Evolutionary conservation across 176 grass and related monocot species (phyloP), one percentile per base, ranked within the genome.

Genomic region (Ensete glaucum): DNA sequence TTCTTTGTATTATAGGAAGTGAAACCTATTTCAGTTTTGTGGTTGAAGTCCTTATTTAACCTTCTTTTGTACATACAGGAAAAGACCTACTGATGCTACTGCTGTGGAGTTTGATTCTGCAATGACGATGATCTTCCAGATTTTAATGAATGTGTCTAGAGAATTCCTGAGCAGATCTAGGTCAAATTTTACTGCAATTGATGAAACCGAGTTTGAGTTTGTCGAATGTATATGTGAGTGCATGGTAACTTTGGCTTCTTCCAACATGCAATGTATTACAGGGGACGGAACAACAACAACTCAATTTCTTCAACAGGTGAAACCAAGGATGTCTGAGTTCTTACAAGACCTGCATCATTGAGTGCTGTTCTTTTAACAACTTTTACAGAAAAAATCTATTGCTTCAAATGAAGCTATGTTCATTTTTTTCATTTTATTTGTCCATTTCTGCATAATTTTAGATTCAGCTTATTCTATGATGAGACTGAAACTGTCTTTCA

Each of bases 241-340:
- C 75, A 87, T 98, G 88, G 95, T 89, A 67, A 75, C 95, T 85
- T 80, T 98, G 71, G 95, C 90, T 69, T 93, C 95, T 85, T 98
- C 90, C 81, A 98, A 93, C 80, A 89, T 93, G 95, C 90, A 91
- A 78, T 98, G 90, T 81, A 84, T 98, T 85, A 83, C 85, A 82
- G 75, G 76, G 22, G 90, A 98, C 91, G 85, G 82, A 62, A 65
- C 79, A 54, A 89, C 76, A 78, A 87, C 86, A 79, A 85, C 83
- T 74, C 88, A 85, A 11, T 98, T 91, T 86, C 85, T 93, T 80
- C 81, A 98, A 80, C 95, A 93, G 85, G 95, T 98, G 75, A 76
- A 82, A 81, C 80, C 75, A 78, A 86, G 56, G 1, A 23, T 58
- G 71, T 52, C 27, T 8, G 2, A 13, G 24, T 25, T 17, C 48